Evolutionary conservation across 352 stramenopile genomes (phyloP).

Genomic region (Phytopythium chamaehyphon): DNA sequence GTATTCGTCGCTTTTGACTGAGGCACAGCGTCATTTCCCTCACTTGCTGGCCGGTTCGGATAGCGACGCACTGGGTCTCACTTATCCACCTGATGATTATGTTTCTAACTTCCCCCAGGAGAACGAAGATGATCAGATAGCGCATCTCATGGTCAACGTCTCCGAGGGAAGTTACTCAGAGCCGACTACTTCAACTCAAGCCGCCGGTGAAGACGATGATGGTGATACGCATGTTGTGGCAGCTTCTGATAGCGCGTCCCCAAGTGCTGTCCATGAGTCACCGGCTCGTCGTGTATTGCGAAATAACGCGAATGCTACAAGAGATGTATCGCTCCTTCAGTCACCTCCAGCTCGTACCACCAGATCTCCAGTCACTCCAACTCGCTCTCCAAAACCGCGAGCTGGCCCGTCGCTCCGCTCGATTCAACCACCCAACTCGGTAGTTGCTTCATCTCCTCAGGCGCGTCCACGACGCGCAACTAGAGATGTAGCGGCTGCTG

Average conservation of each 20-base stretch:
- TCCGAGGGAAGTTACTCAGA: constrained; percentile 10
- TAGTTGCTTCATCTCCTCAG: not conserved
- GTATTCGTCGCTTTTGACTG: constrained; percentile 48
- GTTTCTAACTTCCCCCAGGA: constrained; percentile 35
- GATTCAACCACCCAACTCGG: too few species aligned
- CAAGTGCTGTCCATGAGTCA: not conserved
- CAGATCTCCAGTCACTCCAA: too few species aligned
- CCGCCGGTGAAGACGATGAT: too few species aligned
- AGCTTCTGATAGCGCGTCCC: not conserved
- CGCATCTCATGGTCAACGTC: constrained; percentile 1
- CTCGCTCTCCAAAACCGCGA: too few species aligned
- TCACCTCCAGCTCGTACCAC: not conserved
- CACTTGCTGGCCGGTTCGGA: constrained; percentile 20
- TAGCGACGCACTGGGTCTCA: not conserved
- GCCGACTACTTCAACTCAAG: constrained; percentile 1
- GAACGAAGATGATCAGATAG: constrained; percentile 27
- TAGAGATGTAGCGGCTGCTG: constrained; percentile 17
- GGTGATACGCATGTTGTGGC: too few species aligned
- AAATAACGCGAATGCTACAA: too few species aligned
- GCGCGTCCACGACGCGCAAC: constrained; percentile 17
- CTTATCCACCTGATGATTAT: constrained; percentile 57
- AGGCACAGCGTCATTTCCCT: constrained; percentile 62
- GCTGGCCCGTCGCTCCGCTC: too few species aligned
- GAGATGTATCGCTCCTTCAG: not conserved
- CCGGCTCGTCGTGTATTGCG: too few species aligned